Evolutionary conservation across 495 filamentous ascomycete species (phyloP), one percentile per base, ranked within the genome.

Genomic region (Xeromyces bisporus): DNA sequence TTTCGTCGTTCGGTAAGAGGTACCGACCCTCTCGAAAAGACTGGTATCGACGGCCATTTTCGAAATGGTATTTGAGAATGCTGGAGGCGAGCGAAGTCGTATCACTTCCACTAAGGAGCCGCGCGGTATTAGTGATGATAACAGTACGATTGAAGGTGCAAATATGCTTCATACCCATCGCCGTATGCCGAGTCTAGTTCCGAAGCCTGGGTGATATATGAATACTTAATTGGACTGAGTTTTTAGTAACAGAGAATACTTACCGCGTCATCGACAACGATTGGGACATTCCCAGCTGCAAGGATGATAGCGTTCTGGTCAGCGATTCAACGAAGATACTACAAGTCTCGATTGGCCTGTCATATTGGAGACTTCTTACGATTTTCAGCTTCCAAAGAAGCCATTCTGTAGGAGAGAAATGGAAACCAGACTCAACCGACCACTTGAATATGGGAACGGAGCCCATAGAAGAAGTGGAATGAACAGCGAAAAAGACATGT

Each of bases 11-110:
- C 7, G 62, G 62, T 25, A 56, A 41, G n/a, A 53, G 31, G 33
- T 66, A 66, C 35, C 57, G 42, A 21, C 53, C 56, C 21, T 53
- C 51, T 37, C 54, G 56, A 36, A 54, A 59, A 18, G 51, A 51
- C 41, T 61, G 58, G 23, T 61, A 63, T 18, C 48, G 51, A 20
- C 59, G 42, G 6, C 56, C 56, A 38, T 63, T 52, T 26, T 63
- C 57, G 12, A 58, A 66, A 16, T 56, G 47, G 38, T 67, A 77
- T 33, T 75, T 55, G 31, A 58, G 55, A 13, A 75, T 48, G 12
- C 54, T 64, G 8, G 62, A 64, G 4, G 58, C 48, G 12, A 75
- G 28, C 2, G 66, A 68, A 6, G 47, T 44, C 4, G 45, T 43
- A 23, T 43, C 47, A 27, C 42, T 48, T 17, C 26, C 36, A 11